phyloP scores from a whole-genome alignment of 1,284 basidiomycete species.

The Gomphus sp. region DNA sequence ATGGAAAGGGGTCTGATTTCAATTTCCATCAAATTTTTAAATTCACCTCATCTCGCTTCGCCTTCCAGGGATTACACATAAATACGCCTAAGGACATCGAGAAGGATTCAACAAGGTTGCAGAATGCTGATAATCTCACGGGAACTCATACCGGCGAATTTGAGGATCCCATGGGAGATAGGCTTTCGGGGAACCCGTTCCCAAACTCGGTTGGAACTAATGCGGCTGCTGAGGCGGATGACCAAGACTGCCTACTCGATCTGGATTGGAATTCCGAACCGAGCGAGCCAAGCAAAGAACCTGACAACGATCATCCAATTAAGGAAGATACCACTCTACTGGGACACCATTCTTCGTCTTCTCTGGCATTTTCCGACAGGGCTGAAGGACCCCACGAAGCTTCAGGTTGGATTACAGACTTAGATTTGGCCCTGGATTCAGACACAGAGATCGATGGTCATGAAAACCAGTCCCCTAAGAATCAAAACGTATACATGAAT shows the following conservation, averaged over 20 bases:
- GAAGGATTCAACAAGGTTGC: background rate
- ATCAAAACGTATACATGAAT: background rate
- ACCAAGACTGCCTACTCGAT: background rate
- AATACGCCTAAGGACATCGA: background rate
- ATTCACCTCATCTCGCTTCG: background rate
- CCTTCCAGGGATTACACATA: background rate
- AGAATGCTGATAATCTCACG: background rate
- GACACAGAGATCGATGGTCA: background rate
- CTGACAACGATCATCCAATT: background rate
- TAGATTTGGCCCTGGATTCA: background rate
- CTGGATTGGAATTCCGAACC: background rate
- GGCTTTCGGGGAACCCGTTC: background rate
- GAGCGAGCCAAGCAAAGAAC: background rate
- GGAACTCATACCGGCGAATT: background rate
- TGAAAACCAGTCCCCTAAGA: background rate
- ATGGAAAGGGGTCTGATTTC: slow-evolving; percentile 5
- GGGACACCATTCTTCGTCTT: background rate
- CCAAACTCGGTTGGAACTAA: background rate
- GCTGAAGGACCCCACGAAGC: background rate
- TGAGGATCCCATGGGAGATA: background rate
- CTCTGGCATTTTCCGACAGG: background rate
- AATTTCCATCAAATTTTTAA: background rate
- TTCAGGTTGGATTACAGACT: background rate
- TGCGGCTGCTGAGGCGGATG: background rate
- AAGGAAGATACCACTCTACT: background rate